phyloP scores from a whole-genome alignment of 2,329 filamentous ascomycete species.

The Sporothrix euskadiensis region DNA sequence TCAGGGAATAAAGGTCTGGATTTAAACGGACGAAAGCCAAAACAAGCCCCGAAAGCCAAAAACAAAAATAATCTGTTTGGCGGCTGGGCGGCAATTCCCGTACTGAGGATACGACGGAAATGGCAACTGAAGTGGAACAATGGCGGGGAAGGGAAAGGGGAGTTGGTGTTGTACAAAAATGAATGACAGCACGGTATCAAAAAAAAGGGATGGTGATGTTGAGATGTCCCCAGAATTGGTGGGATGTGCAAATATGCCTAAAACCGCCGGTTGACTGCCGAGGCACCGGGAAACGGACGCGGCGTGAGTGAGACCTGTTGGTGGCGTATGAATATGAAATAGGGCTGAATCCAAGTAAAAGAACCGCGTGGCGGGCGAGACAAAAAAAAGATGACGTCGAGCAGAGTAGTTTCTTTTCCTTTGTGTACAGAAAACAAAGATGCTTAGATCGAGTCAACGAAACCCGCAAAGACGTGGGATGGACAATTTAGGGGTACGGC shows the following conservation, averaged over 20 bases:
- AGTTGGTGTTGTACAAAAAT: background rate
- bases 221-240: background rate
- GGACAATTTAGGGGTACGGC: background rate
- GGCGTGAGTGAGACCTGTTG: background rate
- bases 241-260: background rate
- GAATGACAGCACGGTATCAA: background rate
- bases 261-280: background rate
- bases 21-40: slow-evolving; percentile 27
- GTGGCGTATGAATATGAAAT: background rate
- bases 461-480: background rate
- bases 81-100: slow-evolving; percentile 24
- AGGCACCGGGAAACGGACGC: background rate
- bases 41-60: background rate
- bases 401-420: background rate
- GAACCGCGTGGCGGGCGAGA: background rate
- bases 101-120: background rate
- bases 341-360: background rate
- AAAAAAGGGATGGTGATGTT: background rate
- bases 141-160: background rate
- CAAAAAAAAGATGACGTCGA: background rate
- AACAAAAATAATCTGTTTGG: background rate
- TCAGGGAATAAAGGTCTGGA: slow-evolving; percentile 21
- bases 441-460: background rate
- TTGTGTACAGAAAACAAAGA: background rate
- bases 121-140: slow-evolving; percentile 14